Percentiles rank a stretch among this genome's conserved stretches.
Evolutionary conservation across 2,329 filamentous ascomycete species (phyloP).

Genomic region (Podosphaera leucotricha): DNA sequence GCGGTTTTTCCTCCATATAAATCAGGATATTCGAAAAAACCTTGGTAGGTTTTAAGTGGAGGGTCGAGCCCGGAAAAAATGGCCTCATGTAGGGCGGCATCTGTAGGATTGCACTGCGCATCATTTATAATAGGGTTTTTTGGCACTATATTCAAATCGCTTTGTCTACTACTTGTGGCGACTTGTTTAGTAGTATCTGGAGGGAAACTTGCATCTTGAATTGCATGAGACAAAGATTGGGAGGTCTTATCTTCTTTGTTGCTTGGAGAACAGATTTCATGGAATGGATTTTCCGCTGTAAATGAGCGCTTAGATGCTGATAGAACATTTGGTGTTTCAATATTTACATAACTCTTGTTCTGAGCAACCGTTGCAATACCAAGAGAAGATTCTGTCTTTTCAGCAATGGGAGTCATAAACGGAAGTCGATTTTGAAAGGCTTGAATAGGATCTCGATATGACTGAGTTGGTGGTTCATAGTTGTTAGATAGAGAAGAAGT

Average conservation of each 20-base stretch:
- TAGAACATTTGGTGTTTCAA: slow-evolving; percentile 54
- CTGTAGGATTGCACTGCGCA: slow-evolving; percentile 67
- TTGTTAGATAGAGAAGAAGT: slow-evolving; percentile 67
- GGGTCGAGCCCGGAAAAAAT: slow-evolving; percentile 57
- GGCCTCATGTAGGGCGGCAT: slow-evolving; percentile 45
- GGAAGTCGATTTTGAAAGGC: slow-evolving; percentile 76
- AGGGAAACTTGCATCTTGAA: not conserved
- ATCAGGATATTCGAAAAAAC: slow-evolving; percentile 52
- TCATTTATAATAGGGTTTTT: slow-evolving; percentile 64
- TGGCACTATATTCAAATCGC: slow-evolving; percentile 19
- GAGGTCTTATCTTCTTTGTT: slow-evolving; percentile 18
- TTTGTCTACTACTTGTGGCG: not conserved
- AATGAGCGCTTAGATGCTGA: slow-evolving; percentile 3
- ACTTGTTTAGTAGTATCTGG: not conserved
- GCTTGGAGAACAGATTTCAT: slow-evolving; percentile 11
- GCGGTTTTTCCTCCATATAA: slow-evolving; percentile 39
- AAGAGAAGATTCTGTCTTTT: slow-evolving; percentile 77
- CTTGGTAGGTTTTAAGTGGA: slow-evolving; percentile 47
- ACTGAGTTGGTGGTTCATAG: slow-evolving; percentile 54
- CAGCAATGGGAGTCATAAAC: slow-evolving; percentile 97
- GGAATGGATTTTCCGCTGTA: not conserved
- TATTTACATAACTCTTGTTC: slow-evolving; percentile 33
- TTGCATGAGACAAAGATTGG: slow-evolving; percentile 20
- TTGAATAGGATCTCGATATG: slow-evolving; percentile 58
- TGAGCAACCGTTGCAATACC: slow-evolving; percentile 33